Conservation (phyloP, 345 rosid species). For the Eucalyptus erythrocorys region DNA sequence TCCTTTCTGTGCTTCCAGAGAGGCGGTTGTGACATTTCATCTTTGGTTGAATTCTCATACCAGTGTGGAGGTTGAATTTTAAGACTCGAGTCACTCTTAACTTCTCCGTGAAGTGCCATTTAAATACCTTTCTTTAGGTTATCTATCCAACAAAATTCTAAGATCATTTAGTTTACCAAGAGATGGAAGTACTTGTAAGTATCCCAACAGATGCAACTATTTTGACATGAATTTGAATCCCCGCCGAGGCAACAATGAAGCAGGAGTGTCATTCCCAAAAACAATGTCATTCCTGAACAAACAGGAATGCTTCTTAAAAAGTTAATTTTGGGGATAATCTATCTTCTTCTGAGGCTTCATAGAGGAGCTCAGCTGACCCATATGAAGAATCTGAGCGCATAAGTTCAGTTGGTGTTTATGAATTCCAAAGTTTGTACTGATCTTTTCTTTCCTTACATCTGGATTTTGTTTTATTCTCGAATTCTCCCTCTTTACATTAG, state of each 20-base stretch:
- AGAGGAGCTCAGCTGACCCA: neutral
- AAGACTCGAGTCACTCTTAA: neutral
- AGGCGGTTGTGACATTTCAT: neutral
- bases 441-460: neutral
- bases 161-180: neutral
- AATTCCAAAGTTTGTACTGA: neutral
- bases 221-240: neutral
- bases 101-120: neutral
- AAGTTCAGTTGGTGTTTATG: neutral
- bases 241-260: neutral
- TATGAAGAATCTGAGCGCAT: neutral
- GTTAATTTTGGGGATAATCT: neutral
- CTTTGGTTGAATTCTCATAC: neutral
- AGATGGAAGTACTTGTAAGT: neutral
- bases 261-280: neutral
- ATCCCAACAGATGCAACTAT: neutral
- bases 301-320: neutral
- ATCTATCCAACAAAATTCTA: neutral
- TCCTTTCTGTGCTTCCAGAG: neutral
- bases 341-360: neutral
- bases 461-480: neutral
- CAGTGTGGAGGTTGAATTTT: neutral
- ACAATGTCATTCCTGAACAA: neutral
- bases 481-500: neutral
- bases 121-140: neutral